These are phyloP conservation scores for Acacia pycnantha DNA, from an alignment of 331 rosid genomes.

Conservation along the genomic window DNA sequence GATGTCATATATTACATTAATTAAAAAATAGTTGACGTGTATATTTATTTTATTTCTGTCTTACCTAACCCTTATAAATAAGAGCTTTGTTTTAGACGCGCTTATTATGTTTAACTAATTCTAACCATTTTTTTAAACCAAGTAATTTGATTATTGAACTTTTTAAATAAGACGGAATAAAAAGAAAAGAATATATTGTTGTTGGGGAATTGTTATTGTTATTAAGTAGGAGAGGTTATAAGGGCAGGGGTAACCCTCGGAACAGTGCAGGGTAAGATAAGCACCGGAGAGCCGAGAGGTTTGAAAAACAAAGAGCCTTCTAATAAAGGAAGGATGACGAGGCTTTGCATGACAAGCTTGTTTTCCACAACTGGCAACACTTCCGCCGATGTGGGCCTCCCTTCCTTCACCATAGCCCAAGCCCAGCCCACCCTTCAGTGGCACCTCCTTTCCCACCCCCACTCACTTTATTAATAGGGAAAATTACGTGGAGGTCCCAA, in stretches of 20 bases:
- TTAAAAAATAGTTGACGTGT: too few relatives aligned
- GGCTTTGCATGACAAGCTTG: neutral
- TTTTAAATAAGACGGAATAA: too few relatives aligned
- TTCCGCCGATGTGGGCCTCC: constrained; percentile 36
- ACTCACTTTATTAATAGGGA: constrained; percentile 28
- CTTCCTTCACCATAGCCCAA: constrained; percentile 16
- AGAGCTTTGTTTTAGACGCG: too few relatives aligned
- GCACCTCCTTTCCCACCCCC: constrained; percentile 50
- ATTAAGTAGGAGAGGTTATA: neutral
- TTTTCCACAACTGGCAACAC: constrained; percentile 46
- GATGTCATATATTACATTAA: too few relatives aligned
- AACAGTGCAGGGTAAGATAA: neutral
- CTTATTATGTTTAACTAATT: too few relatives aligned
- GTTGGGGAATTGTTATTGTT: too few relatives aligned
- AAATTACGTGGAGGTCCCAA: too few relatives aligned
- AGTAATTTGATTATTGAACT: too few relatives aligned
- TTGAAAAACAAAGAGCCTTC: neutral
- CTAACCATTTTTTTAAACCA: fast-evolving
- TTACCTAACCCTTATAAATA: too few relatives aligned
- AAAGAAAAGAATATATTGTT: too few relatives aligned
- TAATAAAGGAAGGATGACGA: neutral
- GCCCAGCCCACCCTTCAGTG: constrained; percentile 51
- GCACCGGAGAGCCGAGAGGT: neutral
- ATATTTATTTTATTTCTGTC: too few relatives aligned
- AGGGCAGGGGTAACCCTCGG: neutral